These are phyloP conservation scores for Trypanosoma theileri DNA, from an alignment of 208 protist genomes.

Conservation along the genomic window DNA sequence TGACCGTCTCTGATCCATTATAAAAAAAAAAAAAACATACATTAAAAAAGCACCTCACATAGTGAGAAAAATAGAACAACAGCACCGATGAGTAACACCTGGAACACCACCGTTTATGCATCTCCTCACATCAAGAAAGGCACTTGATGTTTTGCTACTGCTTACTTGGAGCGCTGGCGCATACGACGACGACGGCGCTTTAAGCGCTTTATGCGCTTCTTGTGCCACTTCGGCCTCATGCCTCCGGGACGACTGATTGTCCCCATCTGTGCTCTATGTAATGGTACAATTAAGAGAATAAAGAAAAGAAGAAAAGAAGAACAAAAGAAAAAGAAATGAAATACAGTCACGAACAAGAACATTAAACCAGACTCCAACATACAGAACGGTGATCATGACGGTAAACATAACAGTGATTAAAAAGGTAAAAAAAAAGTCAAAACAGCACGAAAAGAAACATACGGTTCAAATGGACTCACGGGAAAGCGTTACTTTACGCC, in stretches of 20 bases:
- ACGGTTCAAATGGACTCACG: neutral
- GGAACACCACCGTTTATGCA: no score
- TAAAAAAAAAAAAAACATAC: no score
- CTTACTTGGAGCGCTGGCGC: conserved; percentile 91
- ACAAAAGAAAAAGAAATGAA: conserved; percentile 5
- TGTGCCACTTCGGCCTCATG: conserved; percentile 92
- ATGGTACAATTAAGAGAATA: conserved; percentile 15
- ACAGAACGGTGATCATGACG: no score
- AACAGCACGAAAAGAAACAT: neutral
- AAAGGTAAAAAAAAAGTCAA: no score
- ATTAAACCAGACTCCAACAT: no score
- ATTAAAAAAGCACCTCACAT: no score
- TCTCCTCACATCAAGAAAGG: no score
- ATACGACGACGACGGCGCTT: conserved; percentile 85
- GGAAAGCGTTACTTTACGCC: neutral
- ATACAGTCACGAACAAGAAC: conserved; percentile 3
- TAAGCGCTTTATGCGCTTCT: conserved; percentile 92
- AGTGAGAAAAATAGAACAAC: no score
- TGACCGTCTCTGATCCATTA: no score
- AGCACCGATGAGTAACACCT: no score
- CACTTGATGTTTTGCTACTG: no score
- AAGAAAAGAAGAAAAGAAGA: neutral
- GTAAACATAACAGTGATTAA: no score
- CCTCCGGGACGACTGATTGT: conserved; percentile 83
- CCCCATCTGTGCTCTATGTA: conserved; percentile 50